Percentiles rank a stretch among this genome's conserved stretches.
Evolutionary conservation across 352 stramenopile species (phyloP).

Genomic region (Globisporangium canariense): DNA sequence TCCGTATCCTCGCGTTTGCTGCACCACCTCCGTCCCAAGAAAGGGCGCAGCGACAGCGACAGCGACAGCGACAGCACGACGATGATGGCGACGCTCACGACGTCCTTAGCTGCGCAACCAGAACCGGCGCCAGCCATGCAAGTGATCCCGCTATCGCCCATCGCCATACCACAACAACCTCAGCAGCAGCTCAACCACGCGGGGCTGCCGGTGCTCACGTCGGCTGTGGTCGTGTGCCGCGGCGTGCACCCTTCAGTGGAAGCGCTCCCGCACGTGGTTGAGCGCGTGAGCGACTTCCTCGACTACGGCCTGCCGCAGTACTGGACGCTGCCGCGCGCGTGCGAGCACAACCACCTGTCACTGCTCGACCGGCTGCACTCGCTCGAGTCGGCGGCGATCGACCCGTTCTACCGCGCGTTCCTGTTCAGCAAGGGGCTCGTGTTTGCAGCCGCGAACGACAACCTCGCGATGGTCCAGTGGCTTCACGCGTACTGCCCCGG

Average conservation of each 20-base stretch:
- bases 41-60: not conserved
- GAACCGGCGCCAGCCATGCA: not conserved
- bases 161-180: not conserved
- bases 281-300: constrained; percentile 18
- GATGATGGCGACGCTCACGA: not conserved
- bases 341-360: constrained; percentile 13
- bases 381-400: constrained; percentile 5
- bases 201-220: constrained; percentile 12
- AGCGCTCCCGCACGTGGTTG: constrained; percentile 13
- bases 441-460: constrained; percentile 8
- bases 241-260: constrained; percentile 6
- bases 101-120: too few relatives aligned
- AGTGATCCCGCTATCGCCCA: not conserved
- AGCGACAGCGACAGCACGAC: not conserved
- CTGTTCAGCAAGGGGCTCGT: constrained; percentile 12
- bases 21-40: not conserved
- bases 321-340: constrained; percentile 15
- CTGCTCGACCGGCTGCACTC: constrained; percentile 9
- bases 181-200: constrained; percentile 5
- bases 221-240: constrained; percentile 12
- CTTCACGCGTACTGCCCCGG: constrained; percentile 18
- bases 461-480: constrained; percentile 18
- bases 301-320: constrained; percentile 14
- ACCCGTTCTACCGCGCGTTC: constrained; percentile 10
- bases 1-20: constrained; percentile 3